Evolutionary conservation across 2,329 filamentous ascomycete genomes (phyloP), one percentile per base, ranked within the genome.

Genomic region (Tolypocladium nubicola): DNA sequence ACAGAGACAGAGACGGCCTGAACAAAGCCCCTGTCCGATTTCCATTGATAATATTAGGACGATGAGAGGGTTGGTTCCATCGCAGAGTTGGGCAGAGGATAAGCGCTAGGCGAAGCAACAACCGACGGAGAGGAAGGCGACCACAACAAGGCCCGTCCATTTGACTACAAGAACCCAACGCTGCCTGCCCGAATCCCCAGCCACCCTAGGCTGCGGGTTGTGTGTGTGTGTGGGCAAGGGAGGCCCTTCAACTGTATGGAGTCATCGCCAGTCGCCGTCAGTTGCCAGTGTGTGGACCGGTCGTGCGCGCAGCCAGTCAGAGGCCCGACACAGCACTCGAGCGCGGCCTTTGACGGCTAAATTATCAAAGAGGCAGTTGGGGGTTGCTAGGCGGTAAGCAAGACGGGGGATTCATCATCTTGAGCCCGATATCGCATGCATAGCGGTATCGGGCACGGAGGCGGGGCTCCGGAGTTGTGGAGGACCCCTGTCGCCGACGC

Each of bases 401-500:
- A 3, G 40, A 9, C 21, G 41, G 26, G 2, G 53, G 19, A 26
- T 9, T 14, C 33, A 43, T 5, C 23, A 35, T n/a, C 7, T 21
- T 50, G 26, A 39, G 21, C 54, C 53, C 54, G 54, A 55, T 49
- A 55, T 55, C 54, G 54, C 54, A 47, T 23, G 30, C 23, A 10
- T 16, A 35, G 43, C 40, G 54, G 54, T 19, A 55, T 45, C 40
- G 23, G 26, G 9, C 10, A 13, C 40, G 16, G 30, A 21, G 30
- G 54, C 54, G 54, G 54, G 54, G 54, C 30, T 55, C 30, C 35
- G 54, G 43, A 21, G 5, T 4, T 19, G 54, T 10, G 41, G 33
- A 35, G 26, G 41, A 37, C 2, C 10, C 30, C 47, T 21, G 47
- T 11, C 30, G 30, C 47, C 30, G 47, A 16, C 1, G 16, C 47